Percentiles rank a stretch among this genome's conserved stretches.
These are phyloP conservation scores for Annulohypoxylon maeteangense DNA, from an alignment of 495 filamentous ascomycete species.

Conservation along the genomic window DNA sequence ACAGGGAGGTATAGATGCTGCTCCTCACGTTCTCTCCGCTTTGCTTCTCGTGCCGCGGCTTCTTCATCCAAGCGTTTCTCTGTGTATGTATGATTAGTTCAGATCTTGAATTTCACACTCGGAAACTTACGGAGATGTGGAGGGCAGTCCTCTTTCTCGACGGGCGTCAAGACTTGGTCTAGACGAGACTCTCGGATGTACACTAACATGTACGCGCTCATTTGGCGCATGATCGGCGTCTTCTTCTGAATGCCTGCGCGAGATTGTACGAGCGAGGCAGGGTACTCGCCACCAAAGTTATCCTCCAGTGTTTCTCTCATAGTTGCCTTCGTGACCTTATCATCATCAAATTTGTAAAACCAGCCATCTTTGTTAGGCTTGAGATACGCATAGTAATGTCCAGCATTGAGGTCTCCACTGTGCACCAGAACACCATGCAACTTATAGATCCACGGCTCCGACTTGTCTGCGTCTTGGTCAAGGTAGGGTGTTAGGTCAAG, in stretches of 20 bases:
- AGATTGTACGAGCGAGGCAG: slow-evolving; percentile 60
- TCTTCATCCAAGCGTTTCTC: slow-evolving; percentile 82
- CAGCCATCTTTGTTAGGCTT: slow-evolving; percentile 90
- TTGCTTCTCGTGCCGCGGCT: slow-evolving; percentile 73
- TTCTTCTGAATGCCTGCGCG: slow-evolving; percentile 54
- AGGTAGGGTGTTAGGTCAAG: slow-evolving; percentile 93
- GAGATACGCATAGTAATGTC: slow-evolving; percentile 99
- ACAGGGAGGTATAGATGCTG: slow-evolving; percentile 90
- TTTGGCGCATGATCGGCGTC: slow-evolving; percentile 63
- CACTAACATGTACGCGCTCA: slow-evolving; percentile 96
- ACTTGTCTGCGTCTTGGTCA: slow-evolving; percentile 84
- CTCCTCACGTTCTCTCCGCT: slow-evolving; percentile 88
- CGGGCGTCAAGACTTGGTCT: slow-evolving; percentile 80
- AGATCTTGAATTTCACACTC: background rate
- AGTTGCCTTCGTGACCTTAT: slow-evolving; percentile 92
- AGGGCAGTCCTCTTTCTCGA: slow-evolving; percentile 80
- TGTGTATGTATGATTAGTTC: slow-evolving; percentile 53
- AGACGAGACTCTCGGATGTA: slow-evolving; percentile 89
- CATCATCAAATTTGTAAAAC: slow-evolving; percentile 98
- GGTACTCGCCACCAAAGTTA: slow-evolving; percentile 93
- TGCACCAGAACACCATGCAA: slow-evolving; percentile 96
- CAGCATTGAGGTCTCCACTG: slow-evolving; percentile 94
- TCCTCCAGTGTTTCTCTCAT: slow-evolving; percentile 93
- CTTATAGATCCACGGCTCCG: slow-evolving; percentile 89
- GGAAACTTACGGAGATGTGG: slow-evolving; percentile 75